phyloP scores from a whole-genome alignment of 2,329 filamentous ascomycete genomes.

The Cephalotrichum gorgonifer region DNA sequence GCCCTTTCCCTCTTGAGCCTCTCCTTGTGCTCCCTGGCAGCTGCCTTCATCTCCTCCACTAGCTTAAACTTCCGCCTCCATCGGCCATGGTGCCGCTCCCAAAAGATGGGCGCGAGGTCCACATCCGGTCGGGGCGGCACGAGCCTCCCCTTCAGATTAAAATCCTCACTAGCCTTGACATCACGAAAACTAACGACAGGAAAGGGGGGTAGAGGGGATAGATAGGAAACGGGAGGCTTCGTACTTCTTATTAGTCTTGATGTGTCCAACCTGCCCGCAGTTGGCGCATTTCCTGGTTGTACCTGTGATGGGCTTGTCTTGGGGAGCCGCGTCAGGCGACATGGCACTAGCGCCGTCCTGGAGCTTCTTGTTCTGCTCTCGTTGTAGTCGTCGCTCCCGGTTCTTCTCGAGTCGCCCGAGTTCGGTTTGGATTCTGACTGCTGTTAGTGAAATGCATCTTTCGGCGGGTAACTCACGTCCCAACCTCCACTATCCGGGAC shows the following conservation, averaged over 20 bases:
- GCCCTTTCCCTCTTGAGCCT: neutral
- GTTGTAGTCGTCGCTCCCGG: conserved; percentile 77
- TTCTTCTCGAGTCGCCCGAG: conserved; percentile 81
- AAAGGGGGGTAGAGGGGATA: neutral
- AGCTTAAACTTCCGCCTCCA: neutral
- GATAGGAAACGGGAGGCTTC: conserved; percentile 15
- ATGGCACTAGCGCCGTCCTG: conserved; percentile 31
- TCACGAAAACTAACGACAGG: neutral
- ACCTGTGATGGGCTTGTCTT: conserved; percentile 39
- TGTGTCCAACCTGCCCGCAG: conserved; percentile 92
- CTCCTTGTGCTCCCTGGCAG: conserved; percentile 1
- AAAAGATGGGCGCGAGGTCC: neutral
- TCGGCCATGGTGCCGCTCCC: neutral
- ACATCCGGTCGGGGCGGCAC: neutral
- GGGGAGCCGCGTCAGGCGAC: conserved; percentile 33
- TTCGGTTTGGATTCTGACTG: conserved; percentile 49
- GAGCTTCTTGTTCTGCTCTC: conserved; percentile 74
- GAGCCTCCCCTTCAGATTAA: conserved; percentile 1
- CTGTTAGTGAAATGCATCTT: neutral
- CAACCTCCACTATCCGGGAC: neutral
- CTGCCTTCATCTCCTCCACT: neutral
- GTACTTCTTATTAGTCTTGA: conserved; percentile 99
- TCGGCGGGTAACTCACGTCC: too few relatives aligned
- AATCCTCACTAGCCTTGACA: neutral
- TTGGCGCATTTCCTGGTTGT: conserved; percentile 93